These are phyloP conservation scores for Candida sp. DNA, from an alignment of 1,139 yeast genomes.

Conservation along the genomic window DNA sequence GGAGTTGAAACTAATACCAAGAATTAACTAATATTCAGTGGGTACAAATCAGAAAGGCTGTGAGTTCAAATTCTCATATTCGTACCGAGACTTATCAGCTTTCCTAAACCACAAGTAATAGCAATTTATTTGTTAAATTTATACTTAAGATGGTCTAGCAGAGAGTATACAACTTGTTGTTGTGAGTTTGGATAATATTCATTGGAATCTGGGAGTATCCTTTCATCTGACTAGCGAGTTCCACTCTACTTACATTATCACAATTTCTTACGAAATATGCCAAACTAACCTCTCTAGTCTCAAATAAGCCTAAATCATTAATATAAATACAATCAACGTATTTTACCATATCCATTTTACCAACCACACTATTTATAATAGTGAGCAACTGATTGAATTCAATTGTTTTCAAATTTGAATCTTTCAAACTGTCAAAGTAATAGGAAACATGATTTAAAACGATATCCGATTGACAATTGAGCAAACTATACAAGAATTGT, in stretches of 20 bases:
- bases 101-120: too few species aligned
- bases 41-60: too few species aligned
- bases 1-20: too few species aligned
- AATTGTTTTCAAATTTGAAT: constrained; percentile 33
- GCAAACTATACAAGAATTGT: constrained; percentile 15
- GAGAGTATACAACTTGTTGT: too few species aligned
- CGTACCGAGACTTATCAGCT: too few species aligned
- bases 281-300: constrained; percentile 31
- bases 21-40: too few species aligned
- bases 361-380: constrained; percentile 34
- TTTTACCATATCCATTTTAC: constrained; percentile 21
- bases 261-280: constrained; percentile 28
- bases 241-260: constrained; percentile 31
- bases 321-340: constrained; percentile 15
- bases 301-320: constrained; percentile 29
- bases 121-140: too few species aligned
- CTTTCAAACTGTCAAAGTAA: constrained; percentile 19
- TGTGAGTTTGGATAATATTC: too few species aligned
- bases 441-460: constrained; percentile 26
- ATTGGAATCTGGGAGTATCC: too few species aligned
- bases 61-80: too few species aligned
- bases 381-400: constrained; percentile 27
- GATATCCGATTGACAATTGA: constrained; percentile 2
- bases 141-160: too few species aligned
- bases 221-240: too few species aligned